These are phyloP conservation scores for Metschnikowia cerradonensis DNA, from an alignment of 805 yeast species.

Conservation along the genomic window DNA sequence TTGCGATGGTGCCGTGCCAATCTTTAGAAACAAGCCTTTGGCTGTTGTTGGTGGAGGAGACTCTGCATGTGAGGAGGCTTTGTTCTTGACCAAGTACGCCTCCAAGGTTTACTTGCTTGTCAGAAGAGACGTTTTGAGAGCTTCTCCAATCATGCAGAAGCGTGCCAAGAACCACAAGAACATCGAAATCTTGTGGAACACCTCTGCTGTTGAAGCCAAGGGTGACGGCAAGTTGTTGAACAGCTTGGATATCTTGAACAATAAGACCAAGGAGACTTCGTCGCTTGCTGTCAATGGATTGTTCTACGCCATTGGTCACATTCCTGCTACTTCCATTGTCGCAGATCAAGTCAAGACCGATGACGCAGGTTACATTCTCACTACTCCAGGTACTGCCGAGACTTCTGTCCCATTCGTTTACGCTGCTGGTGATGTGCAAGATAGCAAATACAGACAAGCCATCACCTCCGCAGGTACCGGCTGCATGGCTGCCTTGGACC, in stretches of 20 bases:
- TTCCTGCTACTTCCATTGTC: slow-evolving; percentile 87
- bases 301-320: slow-evolving; percentile 97
- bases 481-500: slow-evolving; percentile 98
- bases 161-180: slow-evolving; percentile 81
- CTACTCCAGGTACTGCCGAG: slow-evolving; percentile 82
- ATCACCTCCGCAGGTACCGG: slow-evolving; percentile 99
- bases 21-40: slow-evolving; percentile 94
- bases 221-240: slow-evolving; percentile 87
- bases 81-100: slow-evolving; percentile 94
- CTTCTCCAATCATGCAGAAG: slow-evolving; percentile 95
- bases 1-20: slow-evolving; percentile 99
- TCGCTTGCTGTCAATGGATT: slow-evolving; percentile 84
- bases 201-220: slow-evolving; percentile 80
- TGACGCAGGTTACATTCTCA: slow-evolving; percentile 82
- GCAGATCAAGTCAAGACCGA: slow-evolving; percentile 76
- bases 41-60: slow-evolving; percentile 99
- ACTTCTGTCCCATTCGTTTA: slow-evolving; percentile 89
- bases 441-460: slow-evolving; percentile 95
- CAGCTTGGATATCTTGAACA: slow-evolving; percentile 62
- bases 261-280: slow-evolving; percentile 60
- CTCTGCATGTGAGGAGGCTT: slow-evolving; percentile 98
- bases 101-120: slow-evolving; percentile 91
- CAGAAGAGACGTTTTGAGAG: slow-evolving; percentile 91
- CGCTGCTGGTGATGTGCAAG: slow-evolving; percentile 99
- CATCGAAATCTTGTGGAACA: slow-evolving; percentile 85